phyloP scores from a whole-genome alignment of 108 stramenopile genomes.

The Cyclostephanos invisitatus region DNA sequence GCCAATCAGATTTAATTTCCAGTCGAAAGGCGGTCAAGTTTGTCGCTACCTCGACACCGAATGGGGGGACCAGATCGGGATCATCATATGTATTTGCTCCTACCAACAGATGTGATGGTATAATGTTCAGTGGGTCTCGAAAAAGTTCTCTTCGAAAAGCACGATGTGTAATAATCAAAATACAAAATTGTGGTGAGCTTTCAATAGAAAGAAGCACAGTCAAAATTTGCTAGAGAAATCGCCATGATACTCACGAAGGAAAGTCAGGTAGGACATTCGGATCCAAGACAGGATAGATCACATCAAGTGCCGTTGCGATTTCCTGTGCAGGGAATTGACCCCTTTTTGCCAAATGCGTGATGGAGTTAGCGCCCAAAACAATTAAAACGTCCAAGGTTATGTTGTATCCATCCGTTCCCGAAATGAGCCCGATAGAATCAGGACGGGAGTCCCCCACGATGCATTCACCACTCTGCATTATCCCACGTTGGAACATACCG shows the following conservation, averaged over 20 bases:
- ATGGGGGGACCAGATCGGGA: background rate
- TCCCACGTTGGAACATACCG: slow-evolving; percentile 59
- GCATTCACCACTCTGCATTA: slow-evolving; percentile 51
- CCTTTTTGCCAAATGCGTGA: background rate
- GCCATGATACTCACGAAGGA: slow-evolving; percentile 7
- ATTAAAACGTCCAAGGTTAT: background rate
- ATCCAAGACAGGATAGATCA: slow-evolving; percentile 2
- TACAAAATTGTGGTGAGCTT: background rate
- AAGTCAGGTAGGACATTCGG: background rate
- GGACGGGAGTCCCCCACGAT: slow-evolving; percentile 1
- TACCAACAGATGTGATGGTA: slow-evolving; percentile 2
- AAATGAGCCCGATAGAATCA: slow-evolving; percentile 3
- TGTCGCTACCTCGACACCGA: background rate
- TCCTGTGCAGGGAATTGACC: background rate
- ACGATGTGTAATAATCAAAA: no score
- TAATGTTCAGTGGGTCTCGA: background rate
- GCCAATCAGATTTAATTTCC: background rate
- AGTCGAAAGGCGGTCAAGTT: background rate
- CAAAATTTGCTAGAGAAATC: background rate
- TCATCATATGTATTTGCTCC: slow-evolving; percentile 7
- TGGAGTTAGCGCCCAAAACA: background rate
- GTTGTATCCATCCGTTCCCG: background rate
- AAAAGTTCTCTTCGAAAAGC: slow-evolving; percentile 1
- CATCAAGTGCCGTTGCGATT: background rate
- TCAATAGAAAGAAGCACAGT: background rate